Conservation (phyloP, 2,329 filamentous ascomycete species). For the Ophioceras dolichostomum region DNA sequence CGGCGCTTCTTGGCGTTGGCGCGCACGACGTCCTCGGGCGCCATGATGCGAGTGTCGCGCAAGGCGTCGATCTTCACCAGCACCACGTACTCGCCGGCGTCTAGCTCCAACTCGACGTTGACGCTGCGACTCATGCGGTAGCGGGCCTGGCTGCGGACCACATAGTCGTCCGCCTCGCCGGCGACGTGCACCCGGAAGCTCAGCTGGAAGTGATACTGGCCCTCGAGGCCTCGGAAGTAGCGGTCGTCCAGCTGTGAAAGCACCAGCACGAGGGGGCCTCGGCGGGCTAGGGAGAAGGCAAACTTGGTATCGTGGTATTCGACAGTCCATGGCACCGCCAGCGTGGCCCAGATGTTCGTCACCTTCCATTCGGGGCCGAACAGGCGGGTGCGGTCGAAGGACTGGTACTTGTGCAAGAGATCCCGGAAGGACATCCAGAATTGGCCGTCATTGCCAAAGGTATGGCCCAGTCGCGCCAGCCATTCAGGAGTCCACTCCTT, state of each 20-base stretch:
- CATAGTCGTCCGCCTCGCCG: slow-evolving; percentile 36
- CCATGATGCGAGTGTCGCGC: slow-evolving; percentile 26
- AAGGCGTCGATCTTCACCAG: slow-evolving; percentile 42
- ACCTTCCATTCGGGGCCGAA: slow-evolving; percentile 48
- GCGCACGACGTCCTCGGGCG: slow-evolving; percentile 45
- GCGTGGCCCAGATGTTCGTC: slow-evolving; percentile 47
- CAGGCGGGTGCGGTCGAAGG: slow-evolving; percentile 49
- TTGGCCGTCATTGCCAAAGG: slow-evolving; percentile 48
- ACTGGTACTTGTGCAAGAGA: slow-evolving; percentile 47
- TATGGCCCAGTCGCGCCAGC: slow-evolving; percentile 43
- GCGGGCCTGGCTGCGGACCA: slow-evolving; percentile 45
- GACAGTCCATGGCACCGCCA: slow-evolving; percentile 49
- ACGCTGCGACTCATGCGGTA: slow-evolving; percentile 47
- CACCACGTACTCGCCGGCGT: slow-evolving; percentile 43
- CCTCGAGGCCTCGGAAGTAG: slow-evolving; percentile 49
- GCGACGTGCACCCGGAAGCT: slow-evolving; percentile 23
- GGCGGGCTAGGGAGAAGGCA: slow-evolving; percentile 39
- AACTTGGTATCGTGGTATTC: slow-evolving; percentile 50
- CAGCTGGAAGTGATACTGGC: slow-evolving; percentile 39
- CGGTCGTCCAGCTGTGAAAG: slow-evolving; percentile 49
- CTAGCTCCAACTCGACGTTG: slow-evolving; percentile 45
- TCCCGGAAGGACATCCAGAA: slow-evolving; percentile 55
- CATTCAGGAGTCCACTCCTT: slow-evolving; percentile 49
- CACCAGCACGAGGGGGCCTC: slow-evolving; percentile 45
- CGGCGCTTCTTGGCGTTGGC: slow-evolving; percentile 36